Conservation (phyloP, 1,139 yeast species). For the Taiozyma onychis region DNA sequence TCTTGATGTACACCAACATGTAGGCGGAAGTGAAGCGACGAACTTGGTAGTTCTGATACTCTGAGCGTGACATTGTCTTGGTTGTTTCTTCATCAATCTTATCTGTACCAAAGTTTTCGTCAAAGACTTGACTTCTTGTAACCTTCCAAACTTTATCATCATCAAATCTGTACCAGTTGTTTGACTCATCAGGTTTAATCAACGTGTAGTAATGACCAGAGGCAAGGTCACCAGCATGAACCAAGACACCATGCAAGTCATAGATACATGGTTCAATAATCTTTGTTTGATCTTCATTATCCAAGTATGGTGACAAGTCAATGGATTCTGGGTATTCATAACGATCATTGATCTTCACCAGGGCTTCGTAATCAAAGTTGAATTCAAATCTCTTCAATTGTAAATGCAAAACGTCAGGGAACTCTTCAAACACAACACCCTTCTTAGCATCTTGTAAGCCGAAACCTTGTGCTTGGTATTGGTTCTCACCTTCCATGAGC, state of each 20-base stretch:
- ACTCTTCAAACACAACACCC: conserved; percentile 86
- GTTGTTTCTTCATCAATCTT: conserved; percentile 31
- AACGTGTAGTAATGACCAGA: conserved; percentile 96
- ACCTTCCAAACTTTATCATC: conserved; percentile 93
- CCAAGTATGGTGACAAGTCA: conserved; percentile 76
- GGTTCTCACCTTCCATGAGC: conserved; percentile 89
- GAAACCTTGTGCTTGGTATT: conserved; percentile 86
- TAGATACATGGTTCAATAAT: conserved; percentile 65
- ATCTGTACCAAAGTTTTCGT: conserved; percentile 87
- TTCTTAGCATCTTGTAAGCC: conserved; percentile 96
- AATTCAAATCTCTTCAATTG: conserved; percentile 94
- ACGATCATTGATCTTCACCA: conserved; percentile 88
- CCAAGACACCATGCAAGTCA: conserved; percentile 86
- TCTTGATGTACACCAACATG: conserved; percentile 90
- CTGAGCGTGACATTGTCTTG: conserved; percentile 43
- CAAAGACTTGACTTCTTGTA: conserved; percentile 77
- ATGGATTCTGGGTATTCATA: conserved; percentile 85
- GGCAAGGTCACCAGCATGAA: conserved; percentile 92
- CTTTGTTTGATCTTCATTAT: conserved; percentile 45
- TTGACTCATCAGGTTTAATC: conserved; percentile 71
- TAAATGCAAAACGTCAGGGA: conserved; percentile 90
- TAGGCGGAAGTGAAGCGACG: conserved; percentile 91
- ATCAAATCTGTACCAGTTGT: conserved; percentile 87
- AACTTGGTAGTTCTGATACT: conserved; percentile 57
- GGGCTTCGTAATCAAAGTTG: conserved; percentile 83